Evolutionary conservation across 257 asterid species (phyloP).

Genomic region (Solanum pennellii): DNA sequence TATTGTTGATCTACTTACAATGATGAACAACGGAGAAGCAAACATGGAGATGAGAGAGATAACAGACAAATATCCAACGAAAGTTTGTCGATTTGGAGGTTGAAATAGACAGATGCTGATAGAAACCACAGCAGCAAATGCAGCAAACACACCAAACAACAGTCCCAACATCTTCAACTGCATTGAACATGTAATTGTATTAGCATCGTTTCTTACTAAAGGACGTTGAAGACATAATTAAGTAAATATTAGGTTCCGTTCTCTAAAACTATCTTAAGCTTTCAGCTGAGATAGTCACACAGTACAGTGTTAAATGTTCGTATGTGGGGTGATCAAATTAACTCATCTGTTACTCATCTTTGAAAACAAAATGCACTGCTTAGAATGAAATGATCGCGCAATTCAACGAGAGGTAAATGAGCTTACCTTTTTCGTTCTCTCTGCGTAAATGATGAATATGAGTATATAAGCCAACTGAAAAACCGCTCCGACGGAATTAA

Average conservation of each 20-base stretch:
- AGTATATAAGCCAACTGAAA: slow-evolving; percentile 53
- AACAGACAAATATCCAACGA: slow-evolving; percentile 64
- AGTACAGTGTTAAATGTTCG: neutral
- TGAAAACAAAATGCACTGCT: neutral
- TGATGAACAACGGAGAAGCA: slow-evolving; percentile 74
- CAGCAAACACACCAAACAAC: slow-evolving; percentile 32
- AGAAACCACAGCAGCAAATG: slow-evolving; percentile 31
- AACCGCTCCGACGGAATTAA: slow-evolving; percentile 63
- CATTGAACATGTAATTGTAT: neutral
- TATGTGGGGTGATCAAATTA: neutral
- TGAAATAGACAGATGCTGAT: slow-evolving; percentile 47
- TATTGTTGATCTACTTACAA: slow-evolving; percentile 34
- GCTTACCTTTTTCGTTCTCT: slow-evolving; percentile 36
- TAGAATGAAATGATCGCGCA: neutral
- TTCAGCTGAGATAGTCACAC: neutral
- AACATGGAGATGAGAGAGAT: slow-evolving; percentile 76
- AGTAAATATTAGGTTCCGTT: neutral
- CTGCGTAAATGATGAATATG: slow-evolving; percentile 50
- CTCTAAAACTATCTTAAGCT: neutral
- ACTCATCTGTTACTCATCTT: neutral
- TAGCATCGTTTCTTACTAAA: neutral
- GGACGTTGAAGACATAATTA: slow-evolving; percentile 19
- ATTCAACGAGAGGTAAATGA: neutral
- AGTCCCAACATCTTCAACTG: slow-evolving; percentile 25
- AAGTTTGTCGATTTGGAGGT: slow-evolving; percentile 53